These are phyloP conservation scores for Neophaeococcomyces mojaviensis DNA, from an alignment of 2,329 filamentous ascomycete genomes.

Conservation along the genomic window DNA sequence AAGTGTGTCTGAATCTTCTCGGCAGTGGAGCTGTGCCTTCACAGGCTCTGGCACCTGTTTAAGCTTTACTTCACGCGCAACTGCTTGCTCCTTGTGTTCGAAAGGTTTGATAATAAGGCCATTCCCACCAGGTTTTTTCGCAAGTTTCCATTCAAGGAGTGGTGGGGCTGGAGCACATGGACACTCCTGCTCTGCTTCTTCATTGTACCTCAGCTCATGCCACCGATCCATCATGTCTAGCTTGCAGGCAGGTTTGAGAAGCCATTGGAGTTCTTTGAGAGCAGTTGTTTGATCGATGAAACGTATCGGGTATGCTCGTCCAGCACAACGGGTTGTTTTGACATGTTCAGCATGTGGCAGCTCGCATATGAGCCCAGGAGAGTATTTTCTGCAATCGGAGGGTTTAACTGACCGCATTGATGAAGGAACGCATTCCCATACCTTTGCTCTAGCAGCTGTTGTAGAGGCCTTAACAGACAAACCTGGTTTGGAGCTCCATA, in stretches of 20 bases:
- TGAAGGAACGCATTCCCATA: neutral
- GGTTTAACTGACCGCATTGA: slow-evolving; percentile 8
- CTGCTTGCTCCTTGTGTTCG: slow-evolving; percentile 46
- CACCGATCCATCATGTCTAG: neutral
- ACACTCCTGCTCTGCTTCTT: neutral
- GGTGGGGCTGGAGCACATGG: slow-evolving; percentile 13
- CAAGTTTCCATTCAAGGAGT: slow-evolving; percentile 9
- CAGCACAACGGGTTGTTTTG: neutral
- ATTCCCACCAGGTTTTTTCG: slow-evolving; percentile 9
- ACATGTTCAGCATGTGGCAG: neutral
- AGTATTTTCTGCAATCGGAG: slow-evolving; percentile 6
- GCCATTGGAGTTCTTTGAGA: slow-evolving; percentile 12
- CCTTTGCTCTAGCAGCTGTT: neutral
- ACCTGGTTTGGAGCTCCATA: neutral
- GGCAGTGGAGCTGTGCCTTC: slow-evolving; percentile 26
- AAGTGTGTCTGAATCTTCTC: slow-evolving; percentile 4
- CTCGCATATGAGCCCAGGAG: slow-evolving; percentile 7
- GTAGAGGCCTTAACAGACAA: neutral
- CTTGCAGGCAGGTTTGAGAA: neutral
- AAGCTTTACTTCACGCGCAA: slow-evolving; percentile 42
- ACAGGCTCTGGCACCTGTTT: slow-evolving; percentile 43
- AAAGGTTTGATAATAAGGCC: slow-evolving; percentile 33
- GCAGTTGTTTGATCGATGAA: neutral
- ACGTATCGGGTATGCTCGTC: neutral
- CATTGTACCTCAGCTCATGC: neutral